Percentiles rank a stretch among this genome's conserved stretches.
Evolutionary conservation across 108 stramenopile species (phyloP).

Genomic region (Skeletonema grethae): DNA sequence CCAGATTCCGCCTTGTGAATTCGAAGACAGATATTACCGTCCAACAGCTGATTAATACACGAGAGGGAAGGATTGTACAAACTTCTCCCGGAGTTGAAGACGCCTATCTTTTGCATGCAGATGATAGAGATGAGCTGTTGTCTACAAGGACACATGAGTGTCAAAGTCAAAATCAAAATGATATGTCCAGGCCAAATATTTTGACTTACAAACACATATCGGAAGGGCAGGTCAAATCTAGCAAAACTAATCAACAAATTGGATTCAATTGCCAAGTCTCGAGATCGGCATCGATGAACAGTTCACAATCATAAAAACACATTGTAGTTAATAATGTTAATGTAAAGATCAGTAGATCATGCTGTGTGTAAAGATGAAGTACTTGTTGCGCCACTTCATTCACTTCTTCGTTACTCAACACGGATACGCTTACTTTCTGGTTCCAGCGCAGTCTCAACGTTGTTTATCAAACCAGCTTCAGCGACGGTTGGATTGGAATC

Average conservation of each 20-base stretch:
- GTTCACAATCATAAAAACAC: neutral
- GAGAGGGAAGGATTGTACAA: neutral
- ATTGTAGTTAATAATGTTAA: slow-evolving; percentile 6
- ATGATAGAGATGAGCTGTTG: neutral
- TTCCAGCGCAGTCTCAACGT: neutral
- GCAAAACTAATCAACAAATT: neutral
- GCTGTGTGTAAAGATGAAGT: neutral
- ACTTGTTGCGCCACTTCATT: neutral
- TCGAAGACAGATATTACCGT: neutral
- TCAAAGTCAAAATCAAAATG: no score
- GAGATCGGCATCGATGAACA: neutral
- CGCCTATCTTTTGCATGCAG: neutral
- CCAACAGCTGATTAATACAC: neutral
- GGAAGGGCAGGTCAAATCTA: neutral
- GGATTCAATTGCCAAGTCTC: neutral
- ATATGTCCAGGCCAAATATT: no score
- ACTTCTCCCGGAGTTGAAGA: neutral
- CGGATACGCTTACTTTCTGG: neutral
- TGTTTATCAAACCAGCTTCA: slow-evolving; percentile 5
- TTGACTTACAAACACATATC: neutral
- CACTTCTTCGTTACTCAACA: neutral
- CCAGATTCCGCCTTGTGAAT: neutral
- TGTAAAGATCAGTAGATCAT: slow-evolving; percentile 3
- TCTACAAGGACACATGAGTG: neutral
- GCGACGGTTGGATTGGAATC: neutral